Evolutionary conservation across 202 grass and related monocot species (phyloP).

Genomic region (Miscanthus sacchariflorus): DNA sequence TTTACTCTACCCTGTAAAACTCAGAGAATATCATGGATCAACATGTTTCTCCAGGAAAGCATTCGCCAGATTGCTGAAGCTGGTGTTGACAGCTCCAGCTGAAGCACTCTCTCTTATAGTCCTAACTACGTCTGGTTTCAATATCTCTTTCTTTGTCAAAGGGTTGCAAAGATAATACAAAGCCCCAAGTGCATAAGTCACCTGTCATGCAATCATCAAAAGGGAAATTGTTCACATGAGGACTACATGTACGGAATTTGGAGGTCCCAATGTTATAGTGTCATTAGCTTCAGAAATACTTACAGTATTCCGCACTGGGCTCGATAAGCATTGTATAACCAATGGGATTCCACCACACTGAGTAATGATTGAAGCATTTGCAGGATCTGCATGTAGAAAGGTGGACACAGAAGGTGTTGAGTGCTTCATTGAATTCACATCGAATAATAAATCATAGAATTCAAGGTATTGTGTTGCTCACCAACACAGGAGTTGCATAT

Average conservation of each 20-base stretch:
- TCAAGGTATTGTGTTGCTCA: constrained; percentile 41
- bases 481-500: constrained; percentile 88
- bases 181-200: constrained; percentile 87
- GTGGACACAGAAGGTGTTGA: background rate
- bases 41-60: constrained; percentile 84
- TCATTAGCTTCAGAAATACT: constrained; percentile 45
- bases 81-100: constrained; percentile 58
- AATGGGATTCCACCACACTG: constrained; percentile 83
- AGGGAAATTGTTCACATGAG: background rate
- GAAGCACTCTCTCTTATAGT: constrained; percentile 69
- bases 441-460: background rate
- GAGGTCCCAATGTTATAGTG: background rate
- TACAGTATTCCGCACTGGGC: constrained; percentile 84
- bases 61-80: constrained; percentile 85
- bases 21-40: constrained; percentile 50
- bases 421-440: background rate
- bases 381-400: constrained; percentile 63
- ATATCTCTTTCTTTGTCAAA: constrained; percentile 74
- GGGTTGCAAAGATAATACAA: constrained; percentile 84
- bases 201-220: constrained; percentile 49
- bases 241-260: background rate
- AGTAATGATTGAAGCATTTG: constrained; percentile 79
- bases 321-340: constrained; percentile 92
- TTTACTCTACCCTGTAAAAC: background rate
- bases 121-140: constrained; percentile 71